A percentile compares a stretch with the other conserved stretches of the same genome.
Evolutionary conservation across 805 yeast genomes (phyloP).

Genomic region (Candida jianshihensis): DNA sequence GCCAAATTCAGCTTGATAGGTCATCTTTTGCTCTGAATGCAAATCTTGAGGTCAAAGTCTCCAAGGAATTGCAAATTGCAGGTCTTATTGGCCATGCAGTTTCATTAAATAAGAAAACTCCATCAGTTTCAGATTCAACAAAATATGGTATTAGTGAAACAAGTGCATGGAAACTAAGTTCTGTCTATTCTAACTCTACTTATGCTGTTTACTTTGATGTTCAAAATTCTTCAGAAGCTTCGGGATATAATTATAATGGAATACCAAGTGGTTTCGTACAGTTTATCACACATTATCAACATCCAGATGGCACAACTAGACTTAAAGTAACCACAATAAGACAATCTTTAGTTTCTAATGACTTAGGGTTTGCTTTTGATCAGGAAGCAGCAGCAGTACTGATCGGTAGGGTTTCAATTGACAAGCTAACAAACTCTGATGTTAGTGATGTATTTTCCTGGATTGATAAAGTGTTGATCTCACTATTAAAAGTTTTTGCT

Average conservation of each 20-base stretch:
- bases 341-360: constrained; percentile 34
- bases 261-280: constrained; percentile 36
- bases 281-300: constrained; percentile 56
- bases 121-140: constrained; percentile 10
- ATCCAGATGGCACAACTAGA: constrained; percentile 49
- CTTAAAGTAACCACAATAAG: constrained; percentile 55
- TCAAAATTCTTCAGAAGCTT: constrained; percentile 11
- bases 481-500: constrained; percentile 39
- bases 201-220: constrained; percentile 55
- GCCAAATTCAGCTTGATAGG: constrained; percentile 29
- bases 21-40: constrained; percentile 52
- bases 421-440: constrained; percentile 24
- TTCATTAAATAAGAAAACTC: constrained; percentile 31
- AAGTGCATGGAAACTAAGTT: constrained; percentile 54
- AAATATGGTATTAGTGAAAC: constrained; percentile 44
- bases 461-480: constrained; percentile 41
- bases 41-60: constrained; percentile 48
- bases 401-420: constrained; percentile 47
- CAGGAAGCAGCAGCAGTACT: constrained; percentile 65
- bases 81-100: constrained; percentile 62
- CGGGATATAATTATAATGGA: constrained; percentile 6
- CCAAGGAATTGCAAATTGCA: constrained; percentile 43
- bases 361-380: constrained; percentile 46
- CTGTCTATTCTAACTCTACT: constrained; percentile 48
- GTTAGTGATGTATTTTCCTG: constrained; percentile 38